A percentile compares a stretch with the other conserved stretches of the same genome.
Evolutionary conservation across 768 basidiomycete species (phyloP).

Genomic region (Termitomyces sp.): DNA sequence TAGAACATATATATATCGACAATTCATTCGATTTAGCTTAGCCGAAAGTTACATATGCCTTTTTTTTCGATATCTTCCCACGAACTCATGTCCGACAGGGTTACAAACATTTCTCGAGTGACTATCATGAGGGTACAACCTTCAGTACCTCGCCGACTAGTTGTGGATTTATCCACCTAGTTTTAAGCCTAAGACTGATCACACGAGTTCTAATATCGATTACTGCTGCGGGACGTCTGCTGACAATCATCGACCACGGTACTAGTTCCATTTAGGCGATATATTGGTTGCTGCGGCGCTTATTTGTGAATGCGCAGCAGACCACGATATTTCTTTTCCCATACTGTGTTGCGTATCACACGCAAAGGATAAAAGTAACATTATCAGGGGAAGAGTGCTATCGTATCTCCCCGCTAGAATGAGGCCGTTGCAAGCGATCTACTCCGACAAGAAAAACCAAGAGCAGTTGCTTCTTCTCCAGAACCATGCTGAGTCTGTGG

Average conservation of each 20-base stretch:
- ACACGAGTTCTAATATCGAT: background rate
- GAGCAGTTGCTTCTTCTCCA: background rate
- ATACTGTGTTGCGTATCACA: background rate
- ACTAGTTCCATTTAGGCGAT: background rate
- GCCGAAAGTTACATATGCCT: background rate
- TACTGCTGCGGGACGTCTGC: background rate
- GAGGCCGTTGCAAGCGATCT: conserved; percentile 4
- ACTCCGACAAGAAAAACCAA: conserved; percentile 3
- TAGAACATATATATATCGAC: no score
- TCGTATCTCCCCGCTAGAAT: background rate
- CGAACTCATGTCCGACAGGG: background rate
- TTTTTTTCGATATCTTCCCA: background rate
- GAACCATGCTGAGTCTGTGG: background rate
- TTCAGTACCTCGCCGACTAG: background rate
- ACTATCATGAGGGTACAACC: background rate
- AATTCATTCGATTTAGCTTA: no score
- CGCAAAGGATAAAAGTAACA: background rate
- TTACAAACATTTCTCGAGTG: background rate
- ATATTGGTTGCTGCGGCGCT: background rate
- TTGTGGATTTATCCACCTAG: background rate
- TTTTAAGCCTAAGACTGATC: background rate
- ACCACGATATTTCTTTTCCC: background rate
- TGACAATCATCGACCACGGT: background rate
- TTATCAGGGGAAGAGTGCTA: background rate
- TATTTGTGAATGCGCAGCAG: background rate